Evolutionary conservation across 805 yeast genomes (phyloP).

Genomic region (Yarrowia osloensis): DNA sequence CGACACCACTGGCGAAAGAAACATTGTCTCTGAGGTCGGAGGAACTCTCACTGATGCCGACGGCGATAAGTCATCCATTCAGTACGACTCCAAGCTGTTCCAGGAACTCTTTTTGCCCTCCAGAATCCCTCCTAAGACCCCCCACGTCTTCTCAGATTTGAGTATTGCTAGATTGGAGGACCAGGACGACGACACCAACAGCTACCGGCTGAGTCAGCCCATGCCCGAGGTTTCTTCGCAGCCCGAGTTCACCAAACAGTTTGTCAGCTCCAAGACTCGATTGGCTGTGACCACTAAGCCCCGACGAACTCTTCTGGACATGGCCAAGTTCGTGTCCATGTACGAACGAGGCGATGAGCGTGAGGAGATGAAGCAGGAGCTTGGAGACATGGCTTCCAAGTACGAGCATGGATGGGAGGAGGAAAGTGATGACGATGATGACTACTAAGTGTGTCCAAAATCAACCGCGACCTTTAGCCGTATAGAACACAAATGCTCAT

Average conservation of each 20-base stretch:
- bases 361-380: constrained; percentile 36
- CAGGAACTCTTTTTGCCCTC: constrained; percentile 33
- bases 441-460: background rate
- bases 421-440: constrained; percentile 34
- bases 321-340: constrained; percentile 34
- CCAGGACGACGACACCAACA: background rate
- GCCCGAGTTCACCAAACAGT: constrained; percentile 7
- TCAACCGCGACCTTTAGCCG: too few species aligned
- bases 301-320: constrained; percentile 29
- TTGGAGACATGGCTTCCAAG: constrained; percentile 34
- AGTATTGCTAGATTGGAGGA: constrained; percentile 25
- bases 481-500: too few species aligned
- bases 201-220: constrained; percentile 1
- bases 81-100: constrained; percentile 4
- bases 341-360: constrained; percentile 35
- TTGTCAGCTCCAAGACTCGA: constrained; percentile 22
- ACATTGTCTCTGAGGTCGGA: constrained; percentile 4
- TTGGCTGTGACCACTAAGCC: constrained; percentile 35
- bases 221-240: constrained; percentile 17
- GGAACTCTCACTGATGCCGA: background rate
- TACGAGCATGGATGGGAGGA: constrained; percentile 36
- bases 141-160: constrained; percentile 32
- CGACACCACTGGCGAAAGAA: constrained; percentile 3
- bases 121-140: constrained; percentile 32
- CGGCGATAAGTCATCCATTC: background rate